These are phyloP conservation scores for Leccinum aurantiacum DNA, from an alignment of 768 basidiomycete species.

Conservation along the genomic window DNA sequence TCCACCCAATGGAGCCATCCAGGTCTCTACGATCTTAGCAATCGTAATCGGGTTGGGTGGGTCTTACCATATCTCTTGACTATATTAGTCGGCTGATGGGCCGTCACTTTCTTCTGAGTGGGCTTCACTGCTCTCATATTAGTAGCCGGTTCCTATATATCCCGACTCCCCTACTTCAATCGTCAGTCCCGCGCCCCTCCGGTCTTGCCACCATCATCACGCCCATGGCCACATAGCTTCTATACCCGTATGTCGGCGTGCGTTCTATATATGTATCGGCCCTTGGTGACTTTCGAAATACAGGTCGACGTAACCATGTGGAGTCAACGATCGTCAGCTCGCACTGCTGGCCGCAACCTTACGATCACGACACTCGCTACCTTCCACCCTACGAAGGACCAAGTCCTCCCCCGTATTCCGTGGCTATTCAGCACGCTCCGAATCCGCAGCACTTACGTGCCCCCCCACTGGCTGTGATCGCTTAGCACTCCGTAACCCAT, in stretches of 20 bases:
- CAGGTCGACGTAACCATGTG: slow-evolving; percentile 5
- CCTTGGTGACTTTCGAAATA: background rate
- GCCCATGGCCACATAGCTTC: background rate
- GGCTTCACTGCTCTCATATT: slow-evolving; percentile 14
- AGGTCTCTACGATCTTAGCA: slow-evolving; percentile 9
- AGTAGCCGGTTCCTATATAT: background rate
- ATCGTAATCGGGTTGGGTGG: slow-evolving; percentile 18
- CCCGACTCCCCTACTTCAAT: background rate
- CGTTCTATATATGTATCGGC: background rate
- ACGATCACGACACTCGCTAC: background rate
- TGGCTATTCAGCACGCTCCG: background rate
- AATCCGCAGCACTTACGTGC: background rate
- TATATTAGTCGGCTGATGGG: background rate
- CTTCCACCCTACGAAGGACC: slow-evolving; percentile 16
- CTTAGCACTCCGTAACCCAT: background rate
- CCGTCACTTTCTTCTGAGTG: slow-evolving; percentile 2
- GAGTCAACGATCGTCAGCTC: slow-evolving; percentile 1
- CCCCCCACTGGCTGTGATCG: slow-evolving; percentile 4
- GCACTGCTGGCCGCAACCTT: background rate
- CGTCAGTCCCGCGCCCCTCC: background rate
- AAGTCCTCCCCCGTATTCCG: slow-evolving; percentile 14
- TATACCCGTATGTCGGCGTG: slow-evolving; percentile 1
- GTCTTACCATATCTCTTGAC: background rate
- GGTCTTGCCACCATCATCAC: background rate
- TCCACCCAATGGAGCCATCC: slow-evolving; percentile 2